phyloP scores from a whole-genome alignment of 768 basidiomycete genomes.

The Russula virescens region DNA sequence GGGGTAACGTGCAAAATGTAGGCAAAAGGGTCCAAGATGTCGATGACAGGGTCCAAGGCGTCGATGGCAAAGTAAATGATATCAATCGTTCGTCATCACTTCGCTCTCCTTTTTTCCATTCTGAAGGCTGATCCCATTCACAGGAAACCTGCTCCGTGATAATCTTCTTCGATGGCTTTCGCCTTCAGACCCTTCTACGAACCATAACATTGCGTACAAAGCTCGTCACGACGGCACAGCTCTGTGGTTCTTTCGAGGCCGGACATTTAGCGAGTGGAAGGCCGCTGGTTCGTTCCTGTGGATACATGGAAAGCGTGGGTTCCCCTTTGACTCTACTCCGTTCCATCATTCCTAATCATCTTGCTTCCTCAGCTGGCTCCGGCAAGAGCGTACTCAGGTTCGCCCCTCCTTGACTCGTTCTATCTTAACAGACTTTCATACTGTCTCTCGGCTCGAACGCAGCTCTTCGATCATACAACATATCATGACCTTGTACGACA shows the following conservation, averaged over 20 bases:
- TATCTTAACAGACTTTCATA: not conserved
- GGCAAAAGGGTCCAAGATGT: not conserved
- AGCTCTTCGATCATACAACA: slow-evolving; percentile 9
- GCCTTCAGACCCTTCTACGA: not conserved
- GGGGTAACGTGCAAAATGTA: too few relatives aligned
- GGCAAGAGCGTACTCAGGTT: slow-evolving; percentile 9
- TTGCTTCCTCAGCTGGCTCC: not conserved
- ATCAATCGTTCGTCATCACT: not conserved
- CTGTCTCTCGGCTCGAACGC: too few relatives aligned
- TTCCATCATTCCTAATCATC: not conserved
- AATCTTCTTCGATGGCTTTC: not conserved
- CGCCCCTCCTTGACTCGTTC: not conserved
- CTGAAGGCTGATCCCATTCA: not conserved
- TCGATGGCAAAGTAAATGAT: not conserved
- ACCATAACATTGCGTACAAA: not conserved
- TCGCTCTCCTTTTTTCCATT: not conserved
- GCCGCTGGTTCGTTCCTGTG: not conserved
- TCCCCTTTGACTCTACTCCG: not conserved
- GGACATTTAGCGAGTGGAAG: not conserved
- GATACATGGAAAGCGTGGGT: not conserved
- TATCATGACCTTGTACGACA: not conserved
- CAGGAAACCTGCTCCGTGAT: not conserved
- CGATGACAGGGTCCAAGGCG: too few relatives aligned
- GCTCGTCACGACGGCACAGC: not conserved
- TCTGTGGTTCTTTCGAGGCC: not conserved